Base-by-base conservation (phyloP, 495 filamentous ascomycete genomes). In the Xylaria longipes region DNA sequence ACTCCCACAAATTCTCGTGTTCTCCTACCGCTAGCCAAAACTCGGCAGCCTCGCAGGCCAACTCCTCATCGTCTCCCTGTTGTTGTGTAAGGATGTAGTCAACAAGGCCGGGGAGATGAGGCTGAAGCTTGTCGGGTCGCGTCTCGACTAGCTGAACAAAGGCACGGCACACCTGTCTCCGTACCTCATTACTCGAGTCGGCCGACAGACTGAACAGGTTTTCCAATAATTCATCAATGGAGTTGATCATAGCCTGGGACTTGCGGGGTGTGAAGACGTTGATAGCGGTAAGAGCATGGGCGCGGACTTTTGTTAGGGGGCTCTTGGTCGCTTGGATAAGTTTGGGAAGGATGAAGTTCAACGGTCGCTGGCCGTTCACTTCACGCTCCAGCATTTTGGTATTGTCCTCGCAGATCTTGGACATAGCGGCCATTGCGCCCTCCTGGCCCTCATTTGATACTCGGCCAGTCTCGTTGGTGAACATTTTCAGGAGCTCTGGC, bases 361-460 rank as follows among this genome's bases (percentile, higher is more conserved):
- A 87, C 5, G 96, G 96, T 35, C 93, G 88, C 79, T 97, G 90
- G 65, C 94, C 93, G 70, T 92, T 86, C 76, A 97, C 93, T 52
- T 97, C 94, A 73, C 90, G 87, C 80, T 97, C 94, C 68, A 99
- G 83, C 69, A 93, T 85, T 75, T 92, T 92, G 78, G 90, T 92
- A 81, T 95, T 97, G 81, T 99, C 96, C 80, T 98, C 94, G 82
- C 97, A 99, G 73, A 98, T 93, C 84, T 98, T 98, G 73, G 91
- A 84, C 78, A 99, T 85, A 15, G 96, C 94, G 31, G 91, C 89
- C 93, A 98, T 97, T 61, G 94, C 94, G 71, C 94, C 95, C 79
- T 99, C 97, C 76, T 97, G 95, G 12, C 91, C 89, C 71, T 91
- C 87, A 43, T 85, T 80, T 3, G 92, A 82, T 17, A 89, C 83